Conservation (phyloP, 148 eudicot genomes). For the Vaccinium vitisidaea region DNA sequence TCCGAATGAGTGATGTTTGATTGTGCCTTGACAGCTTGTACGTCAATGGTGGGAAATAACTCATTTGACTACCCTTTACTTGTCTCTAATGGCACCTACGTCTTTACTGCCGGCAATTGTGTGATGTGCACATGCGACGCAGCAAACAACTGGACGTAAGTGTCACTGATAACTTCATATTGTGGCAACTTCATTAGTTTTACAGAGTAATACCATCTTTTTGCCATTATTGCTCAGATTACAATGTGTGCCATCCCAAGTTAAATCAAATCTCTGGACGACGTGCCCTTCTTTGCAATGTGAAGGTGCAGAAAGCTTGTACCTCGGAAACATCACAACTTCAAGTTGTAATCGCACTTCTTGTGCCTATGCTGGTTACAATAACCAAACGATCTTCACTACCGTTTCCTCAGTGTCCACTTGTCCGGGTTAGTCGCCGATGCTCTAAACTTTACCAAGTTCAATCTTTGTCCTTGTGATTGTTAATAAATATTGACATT, state of each 20-base stretch:
- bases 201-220: not conserved
- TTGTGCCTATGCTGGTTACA: slow-evolving; percentile 73
- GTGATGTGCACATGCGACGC: slow-evolving; percentile 67
- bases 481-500: not conserved
- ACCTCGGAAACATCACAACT: slow-evolving; percentile 47
- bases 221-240: slow-evolving; percentile 34
- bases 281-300: slow-evolving; percentile 39
- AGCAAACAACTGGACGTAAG: slow-evolving; percentile 63
- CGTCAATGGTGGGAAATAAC: slow-evolving; percentile 41
- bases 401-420: slow-evolving; percentile 37
- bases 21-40: slow-evolving; percentile 56
- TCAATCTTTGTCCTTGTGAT: not conserved
- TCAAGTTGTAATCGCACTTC: slow-evolving; percentile 45
- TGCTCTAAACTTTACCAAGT: not conserved
- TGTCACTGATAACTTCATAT: not conserved
- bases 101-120: slow-evolving; percentile 68
- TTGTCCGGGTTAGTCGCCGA: slow-evolving; percentile 51
- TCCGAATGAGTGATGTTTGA: not conserved
- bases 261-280: slow-evolving; percentile 45
- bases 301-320: slow-evolving; percentile 22
- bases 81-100: slow-evolving; percentile 56
- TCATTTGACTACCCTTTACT: slow-evolving; percentile 71
- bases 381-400: slow-evolving; percentile 41
- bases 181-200: not conserved
- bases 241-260: slow-evolving; percentile 53